A percentile compares a stretch with the other conserved stretches of the same genome.
phyloP scores from a whole-genome alignment of 75 land plant species.

The Ceratopteris richardii region DNA sequence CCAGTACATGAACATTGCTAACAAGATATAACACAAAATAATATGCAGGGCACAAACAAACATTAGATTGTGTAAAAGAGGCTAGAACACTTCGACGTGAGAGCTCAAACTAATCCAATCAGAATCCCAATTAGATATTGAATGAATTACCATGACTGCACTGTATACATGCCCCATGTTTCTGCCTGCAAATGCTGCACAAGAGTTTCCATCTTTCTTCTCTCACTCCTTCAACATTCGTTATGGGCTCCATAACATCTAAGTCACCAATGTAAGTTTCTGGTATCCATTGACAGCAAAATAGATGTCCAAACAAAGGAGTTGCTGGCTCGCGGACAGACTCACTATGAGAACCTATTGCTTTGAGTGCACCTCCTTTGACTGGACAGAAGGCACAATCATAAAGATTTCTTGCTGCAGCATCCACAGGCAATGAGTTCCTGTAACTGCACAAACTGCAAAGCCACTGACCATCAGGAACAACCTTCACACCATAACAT shows the following conservation, averaged over 20 bases:
- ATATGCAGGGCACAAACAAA: no score
- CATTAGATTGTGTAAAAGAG: no score
- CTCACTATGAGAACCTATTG: slow-evolving; percentile 15
- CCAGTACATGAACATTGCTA: no score
- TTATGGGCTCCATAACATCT: slow-evolving; percentile 68
- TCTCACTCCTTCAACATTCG: slow-evolving; percentile 60
- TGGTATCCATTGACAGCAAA: slow-evolving; percentile 79
- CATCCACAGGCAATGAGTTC: background rate
- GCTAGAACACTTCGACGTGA: no score
- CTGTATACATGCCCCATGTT: slow-evolving; percentile 80
- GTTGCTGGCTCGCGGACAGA: background rate
- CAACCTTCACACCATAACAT: slow-evolving; percentile 66
- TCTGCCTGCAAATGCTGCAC: slow-evolving; percentile 76
- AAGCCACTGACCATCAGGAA: slow-evolving; percentile 52
- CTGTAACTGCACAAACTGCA: slow-evolving; percentile 46
- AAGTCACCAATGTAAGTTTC: slow-evolving; percentile 69
- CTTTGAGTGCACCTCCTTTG: slow-evolving; percentile 74
- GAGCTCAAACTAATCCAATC: no score
- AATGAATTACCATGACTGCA: slow-evolving; percentile 82
- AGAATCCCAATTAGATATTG: no score
- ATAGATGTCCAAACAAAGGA: slow-evolving; percentile 62
- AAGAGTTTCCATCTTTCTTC: slow-evolving; percentile 58
- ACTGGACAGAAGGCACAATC: slow-evolving; percentile 73
- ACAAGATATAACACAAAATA: no score
- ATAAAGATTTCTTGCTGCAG: slow-evolving; percentile 2